Evolutionary conservation across 2,329 filamentous ascomycete species (phyloP), one percentile per base, ranked within the genome.

Genomic region (Hawksworthiomyces lignivorus): DNA sequence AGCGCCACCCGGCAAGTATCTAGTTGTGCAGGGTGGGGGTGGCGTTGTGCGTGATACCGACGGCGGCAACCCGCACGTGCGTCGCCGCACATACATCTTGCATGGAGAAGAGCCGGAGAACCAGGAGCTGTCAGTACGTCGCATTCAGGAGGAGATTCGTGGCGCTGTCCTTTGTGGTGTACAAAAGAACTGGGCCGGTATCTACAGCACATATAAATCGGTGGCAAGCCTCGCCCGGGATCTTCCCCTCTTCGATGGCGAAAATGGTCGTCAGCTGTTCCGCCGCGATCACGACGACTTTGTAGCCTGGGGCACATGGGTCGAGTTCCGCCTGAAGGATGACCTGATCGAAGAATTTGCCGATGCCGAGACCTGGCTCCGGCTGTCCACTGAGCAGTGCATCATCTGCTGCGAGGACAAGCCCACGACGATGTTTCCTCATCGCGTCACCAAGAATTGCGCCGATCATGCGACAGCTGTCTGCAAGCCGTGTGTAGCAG

Each of bases 401-500:
- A 44, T 48, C 18, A 53, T 60, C 12, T 64, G 62, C 40, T 45
- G 54, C 17, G 62, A 64, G 31, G 54, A 58, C 22, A 63, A 61
- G 48, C 51, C 51, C 24, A 46, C 57, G 6, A 57, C 53, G 10
- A 59, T 61, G 39, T 55, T 63, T 48, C 59, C 61, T 3, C 39
- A 48, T n/a, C 51, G 43, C 4, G 52, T 61, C 32, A 56, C 61
- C 4, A 19, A 33, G 0, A 33, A 44, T 10, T 64, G 62, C 46
- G 39, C 48, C 12, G 48, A 31, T 11, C 56, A 63, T 41, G 39
- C 46, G 22, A 43, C 55, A 5, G 49, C 43, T 0, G 51, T 53
- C 3, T 64, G 62, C 50, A 59, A 56, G 27, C 52, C 51, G 4
- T 65, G 62, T 18, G 44, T 62, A 17, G 46, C 48, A 14, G 48